Base-by-base conservation (phyloP, 805 yeast species). In the Starmerella asiatica region DNA sequence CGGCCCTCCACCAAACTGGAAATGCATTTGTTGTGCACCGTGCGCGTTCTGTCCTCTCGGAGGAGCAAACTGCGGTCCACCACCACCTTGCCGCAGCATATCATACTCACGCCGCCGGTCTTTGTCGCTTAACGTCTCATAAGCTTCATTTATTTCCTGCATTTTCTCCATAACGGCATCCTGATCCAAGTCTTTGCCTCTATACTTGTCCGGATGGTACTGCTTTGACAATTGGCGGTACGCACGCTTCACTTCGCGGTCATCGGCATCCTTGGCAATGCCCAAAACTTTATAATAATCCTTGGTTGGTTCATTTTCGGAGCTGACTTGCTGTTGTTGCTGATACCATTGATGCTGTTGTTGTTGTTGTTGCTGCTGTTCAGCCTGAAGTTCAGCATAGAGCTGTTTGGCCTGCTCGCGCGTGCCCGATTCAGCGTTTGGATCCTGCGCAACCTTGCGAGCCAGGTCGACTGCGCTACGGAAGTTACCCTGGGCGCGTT, bases 81-180 rank as follows among this genome's bases (percentile, higher is more conserved):
- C 38, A 28, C 42, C 40, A 31, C 43, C 44, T 5, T 29, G 9
- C 14, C 51, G 45, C 30, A 35, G 43, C 21, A 35, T 48, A 55
- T 86, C 94, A 53, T 80, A 88, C 34, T 75, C 70, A 33, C 64
- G 70, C 43, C 76, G 69, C 43, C 70, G 62, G 33, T 75, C 79
- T 2, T 73, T 71, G 49, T 80, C 75, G 8, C 85, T 71, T 28
- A 88, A 65, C 2, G 79, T 76, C 56, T 85, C 96, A 58, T 91
- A 85, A 0, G 97, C 97, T 55, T 80, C 83, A 59, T 88, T 91
- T 47, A 88, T 81, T 40, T 79, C 86, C 35, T 93, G 84, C 86
- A 88, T 91, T 52, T 80, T 82, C 36, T 65, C 65, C 58, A 84
- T 94, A 28, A 79, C 78, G 43, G 79, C 71, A 24, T 76, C 82